These are phyloP conservation scores for Diaporthe sp. DNA, from an alignment of 2,329 filamentous ascomycete species.

Conservation along the genomic window DNA sequence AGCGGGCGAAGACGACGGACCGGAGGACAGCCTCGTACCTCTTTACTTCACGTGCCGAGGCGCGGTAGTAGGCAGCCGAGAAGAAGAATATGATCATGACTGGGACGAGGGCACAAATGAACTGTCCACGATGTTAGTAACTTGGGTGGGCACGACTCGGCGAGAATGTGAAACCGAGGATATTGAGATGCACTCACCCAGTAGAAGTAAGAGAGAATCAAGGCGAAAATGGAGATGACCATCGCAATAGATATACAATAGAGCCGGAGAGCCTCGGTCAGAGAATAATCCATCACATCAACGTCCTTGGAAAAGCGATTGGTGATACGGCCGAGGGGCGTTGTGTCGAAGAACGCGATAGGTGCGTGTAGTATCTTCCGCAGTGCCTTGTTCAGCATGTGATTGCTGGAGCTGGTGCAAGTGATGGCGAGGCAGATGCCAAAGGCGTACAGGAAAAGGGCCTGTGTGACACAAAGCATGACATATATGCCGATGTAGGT, in stretches of 20 bases:
- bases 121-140: slow-evolving; percentile 51
- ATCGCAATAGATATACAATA: slow-evolving; percentile 73
- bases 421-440: slow-evolving; percentile 72
- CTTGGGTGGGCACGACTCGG: background rate
- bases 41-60: slow-evolving; percentile 77
- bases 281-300: slow-evolving; percentile 77
- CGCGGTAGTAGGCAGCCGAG: slow-evolving; percentile 73
- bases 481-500: slow-evolving; percentile 66
- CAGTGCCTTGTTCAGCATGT: slow-evolving; percentile 61
- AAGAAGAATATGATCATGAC: slow-evolving; percentile 72
- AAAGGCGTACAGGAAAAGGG: slow-evolving; percentile 72
- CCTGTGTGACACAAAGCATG: slow-evolving; percentile 67
- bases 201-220: slow-evolving; percentile 76
- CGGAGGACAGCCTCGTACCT: slow-evolving; percentile 76
- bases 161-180: background rate
- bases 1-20: slow-evolving; percentile 73
- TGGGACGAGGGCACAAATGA: slow-evolving; percentile 73
- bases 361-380: slow-evolving; percentile 33
- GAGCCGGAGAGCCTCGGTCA: slow-evolving; percentile 75
- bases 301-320: slow-evolving; percentile 79
- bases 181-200: slow-evolving; percentile 46
- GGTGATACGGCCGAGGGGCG: slow-evolving; percentile 76
- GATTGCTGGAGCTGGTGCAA: slow-evolving; percentile 74
- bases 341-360: slow-evolving; percentile 72
- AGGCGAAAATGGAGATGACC: slow-evolving; percentile 71